Conservation (phyloP, 345 rosid genomes). For the Barbarea vulgaris region DNA sequence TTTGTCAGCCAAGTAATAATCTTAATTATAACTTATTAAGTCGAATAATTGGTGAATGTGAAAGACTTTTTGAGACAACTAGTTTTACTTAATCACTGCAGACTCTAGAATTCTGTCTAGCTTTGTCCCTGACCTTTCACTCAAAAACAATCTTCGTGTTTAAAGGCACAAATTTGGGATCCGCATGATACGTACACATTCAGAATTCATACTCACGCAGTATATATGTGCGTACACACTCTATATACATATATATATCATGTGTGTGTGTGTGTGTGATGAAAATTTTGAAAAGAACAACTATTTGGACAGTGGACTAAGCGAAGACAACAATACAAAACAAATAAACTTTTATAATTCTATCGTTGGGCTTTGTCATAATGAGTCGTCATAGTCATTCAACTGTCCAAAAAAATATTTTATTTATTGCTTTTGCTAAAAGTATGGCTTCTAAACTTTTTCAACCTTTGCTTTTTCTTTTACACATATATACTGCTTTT, state of each 20-base stretch:
- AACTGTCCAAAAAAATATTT: conserved; percentile 29
- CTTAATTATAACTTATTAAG: neutral
- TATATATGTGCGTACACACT: neutral
- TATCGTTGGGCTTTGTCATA: conserved; percentile 40
- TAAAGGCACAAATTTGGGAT: conserved; percentile 7
- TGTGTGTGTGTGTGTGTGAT: neutral
- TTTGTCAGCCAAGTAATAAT: neutral
- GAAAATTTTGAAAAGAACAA: conserved; percentile 33
- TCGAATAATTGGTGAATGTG: neutral
- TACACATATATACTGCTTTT: neutral
- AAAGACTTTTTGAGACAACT: neutral
- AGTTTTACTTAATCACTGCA: neutral
- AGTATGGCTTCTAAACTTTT: conserved; percentile 32
- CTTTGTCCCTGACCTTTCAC: neutral
- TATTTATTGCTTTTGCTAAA: conserved; percentile 30
- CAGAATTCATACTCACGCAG: neutral
- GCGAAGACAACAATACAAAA: conserved; percentile 42
- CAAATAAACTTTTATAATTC: conserved; percentile 38
- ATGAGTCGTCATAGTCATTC: conserved; percentile 47
- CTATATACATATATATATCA: neutral
- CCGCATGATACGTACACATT: conserved; percentile 13
- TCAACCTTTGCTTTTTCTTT: conserved; percentile 30
- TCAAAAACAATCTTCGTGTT: neutral
- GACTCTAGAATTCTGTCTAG: neutral
- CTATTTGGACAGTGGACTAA: conserved; percentile 40